Conservation (phyloP, 2,329 filamentous ascomycete genomes). For the Verruconis gallopava region DNA sequence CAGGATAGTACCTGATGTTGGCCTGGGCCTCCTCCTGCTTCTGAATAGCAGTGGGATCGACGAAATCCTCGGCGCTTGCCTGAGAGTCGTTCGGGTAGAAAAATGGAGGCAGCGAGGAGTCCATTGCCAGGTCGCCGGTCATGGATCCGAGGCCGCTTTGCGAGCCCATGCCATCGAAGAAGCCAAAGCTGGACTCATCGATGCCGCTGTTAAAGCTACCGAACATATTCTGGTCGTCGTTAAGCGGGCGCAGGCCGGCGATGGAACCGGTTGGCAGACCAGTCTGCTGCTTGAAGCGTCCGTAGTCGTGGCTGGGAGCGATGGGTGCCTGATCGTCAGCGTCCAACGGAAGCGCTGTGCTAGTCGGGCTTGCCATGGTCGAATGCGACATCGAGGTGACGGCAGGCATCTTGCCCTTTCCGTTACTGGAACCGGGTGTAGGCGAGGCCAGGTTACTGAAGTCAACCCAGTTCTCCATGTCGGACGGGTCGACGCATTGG, state of each 20-base stretch:
- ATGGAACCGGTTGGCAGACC: constrained; percentile 78
- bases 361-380: constrained; percentile 42
- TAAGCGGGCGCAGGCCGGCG: constrained; percentile 66
- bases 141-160: constrained; percentile 8
- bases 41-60: constrained; percentile 63
- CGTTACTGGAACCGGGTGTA: constrained; percentile 39
- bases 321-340: constrained; percentile 43
- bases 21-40: constrained; percentile 44
- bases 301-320: constrained; percentile 88
- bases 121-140: constrained; percentile 6
- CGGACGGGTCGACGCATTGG: constrained; percentile 26
- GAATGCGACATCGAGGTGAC: constrained; percentile 37
- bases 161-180: constrained; percentile 34
- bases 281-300: constrained; percentile 89
- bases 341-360: constrained; percentile 37
- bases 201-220: constrained; percentile 54
- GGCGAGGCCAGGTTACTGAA: constrained; percentile 50
- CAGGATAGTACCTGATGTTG: constrained; percentile 71
- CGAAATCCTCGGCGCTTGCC: constrained; percentile 39
- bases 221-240: constrained; percentile 38
- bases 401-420: constrained; percentile 34
- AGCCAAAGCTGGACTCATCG: constrained; percentile 44
- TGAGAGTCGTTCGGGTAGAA: constrained; percentile 43
- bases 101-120: constrained; percentile 26
- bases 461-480: constrained; percentile 29